Evolutionary conservation across 192 early-diverging fungal species (phyloP), one percentile per base, ranked within the genome.

Genomic region (Coemansia asiatica): DNA sequence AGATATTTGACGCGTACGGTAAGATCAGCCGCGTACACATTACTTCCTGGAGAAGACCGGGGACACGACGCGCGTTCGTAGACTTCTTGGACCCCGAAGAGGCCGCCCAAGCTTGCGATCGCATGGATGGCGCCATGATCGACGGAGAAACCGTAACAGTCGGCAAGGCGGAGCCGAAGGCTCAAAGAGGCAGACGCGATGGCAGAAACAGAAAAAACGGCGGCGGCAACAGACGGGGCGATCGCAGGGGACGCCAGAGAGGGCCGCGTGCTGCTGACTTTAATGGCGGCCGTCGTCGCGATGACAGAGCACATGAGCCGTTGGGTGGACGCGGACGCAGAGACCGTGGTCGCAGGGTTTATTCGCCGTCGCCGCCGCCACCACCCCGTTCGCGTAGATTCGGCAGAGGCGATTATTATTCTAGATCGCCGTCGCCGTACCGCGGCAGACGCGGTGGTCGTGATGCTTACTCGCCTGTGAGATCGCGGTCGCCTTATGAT

Each of bases 111-210:
- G 70, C 75, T 2, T 25, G 23, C 21, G 75, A 78, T 15, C 59
- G 72, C 31, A 72, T 78, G 75, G 61, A 78, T 23, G 75, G 75
- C 18, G 75, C 58, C 13, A 48, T 65, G 58, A 69, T 78, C 40
- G 63, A 63, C 22, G 38, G 38, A 7, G 49, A n/a, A 2, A 64
- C 22, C 15, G 38, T 78, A 15, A 15, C 1, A 2, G 8, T 13
- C 15, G 40, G 15, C 2, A 12, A 13, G 15, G 8, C 15, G 40
- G 8, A 2, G 40, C 8, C 8, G 12, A 44, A 16, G 1, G 12
- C 40, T 44, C 40, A 2, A 8, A 12, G 50, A 19, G 66, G 55
- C 4, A 27, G 33, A 26, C 28, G 53, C n/a, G 74, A 38, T 18
- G 35, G 55, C 35, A 59, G 47, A 23, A 54, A 60, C 19, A 28